Conservation (phyloP, 345 rosid species). For the Xanthoceras sorbifolium region DNA sequence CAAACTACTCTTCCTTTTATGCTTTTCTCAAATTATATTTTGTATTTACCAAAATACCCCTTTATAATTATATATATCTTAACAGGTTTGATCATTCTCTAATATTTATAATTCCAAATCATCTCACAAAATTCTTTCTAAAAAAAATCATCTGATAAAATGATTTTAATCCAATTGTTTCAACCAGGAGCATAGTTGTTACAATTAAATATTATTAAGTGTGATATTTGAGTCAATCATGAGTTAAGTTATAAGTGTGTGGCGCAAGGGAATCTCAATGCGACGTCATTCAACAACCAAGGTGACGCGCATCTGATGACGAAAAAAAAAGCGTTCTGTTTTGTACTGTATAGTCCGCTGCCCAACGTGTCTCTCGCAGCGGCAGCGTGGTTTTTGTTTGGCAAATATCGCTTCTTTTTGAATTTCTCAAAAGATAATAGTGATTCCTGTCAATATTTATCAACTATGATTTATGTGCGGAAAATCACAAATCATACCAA, state of each 20-base stretch:
- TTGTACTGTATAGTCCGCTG: not conserved
- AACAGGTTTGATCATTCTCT: too few species aligned
- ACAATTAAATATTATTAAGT: not conserved
- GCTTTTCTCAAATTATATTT: not conserved
- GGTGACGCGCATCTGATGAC: not conserved
- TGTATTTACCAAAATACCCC: slow-evolving; percentile 1
- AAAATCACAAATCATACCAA: too few species aligned
- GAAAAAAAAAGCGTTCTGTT: too few species aligned
- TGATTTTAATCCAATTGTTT: too few species aligned
- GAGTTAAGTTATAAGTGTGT: not conserved
- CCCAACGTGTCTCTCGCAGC: not conserved
- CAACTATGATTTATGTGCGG: too few species aligned
- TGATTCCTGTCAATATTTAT: too few species aligned
- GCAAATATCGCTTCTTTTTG: not conserved
- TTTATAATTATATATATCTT: too few species aligned
- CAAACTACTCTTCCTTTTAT: not conserved
- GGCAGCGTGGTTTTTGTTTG: not conserved
- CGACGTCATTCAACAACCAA: not conserved
- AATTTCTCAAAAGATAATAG: not conserved
- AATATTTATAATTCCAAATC: too few species aligned
- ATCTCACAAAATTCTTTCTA: too few species aligned
- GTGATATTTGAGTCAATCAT: not conserved
- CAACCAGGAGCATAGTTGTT: not conserved
- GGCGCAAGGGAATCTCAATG: not conserved
- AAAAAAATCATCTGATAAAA: too few species aligned